Conservation (phyloP, 1,284 basidiomycete genomes). For the Trichosporon sp. region DNA sequence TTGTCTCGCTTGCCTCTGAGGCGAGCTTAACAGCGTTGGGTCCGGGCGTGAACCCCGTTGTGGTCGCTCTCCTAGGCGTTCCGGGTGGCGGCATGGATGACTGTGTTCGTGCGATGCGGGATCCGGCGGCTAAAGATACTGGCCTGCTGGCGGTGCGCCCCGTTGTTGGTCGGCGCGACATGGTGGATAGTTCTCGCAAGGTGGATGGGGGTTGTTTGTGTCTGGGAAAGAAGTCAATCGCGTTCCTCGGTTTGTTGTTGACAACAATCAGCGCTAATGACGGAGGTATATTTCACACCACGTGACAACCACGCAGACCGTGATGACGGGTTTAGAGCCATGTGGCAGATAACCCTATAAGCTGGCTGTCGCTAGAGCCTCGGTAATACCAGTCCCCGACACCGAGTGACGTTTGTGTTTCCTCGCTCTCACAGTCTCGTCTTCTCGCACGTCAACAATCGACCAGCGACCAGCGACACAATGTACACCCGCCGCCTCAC, state of each 20-base stretch:
- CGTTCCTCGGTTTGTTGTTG: conserved; percentile 19
- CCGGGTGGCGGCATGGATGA: conserved; percentile 6
- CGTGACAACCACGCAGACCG: neutral
- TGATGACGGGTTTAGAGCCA: conserved; percentile 1
- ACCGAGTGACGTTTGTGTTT: neutral
- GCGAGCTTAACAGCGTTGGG: conserved; percentile 21
- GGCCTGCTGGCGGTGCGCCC: conserved; percentile 34
- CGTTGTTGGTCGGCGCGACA: conserved; percentile 24
- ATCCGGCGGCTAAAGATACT: conserved; percentile 24
- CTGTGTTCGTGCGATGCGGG: conserved; percentile 11
- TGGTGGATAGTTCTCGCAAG: neutral
- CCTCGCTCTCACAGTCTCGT: neutral
- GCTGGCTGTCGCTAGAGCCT: neutral
- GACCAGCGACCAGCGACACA: neutral
- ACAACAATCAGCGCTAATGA: neutral
- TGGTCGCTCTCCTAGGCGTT: conserved; percentile 7
- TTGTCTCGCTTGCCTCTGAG: conserved; percentile 53
- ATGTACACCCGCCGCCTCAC: conserved; percentile 17
- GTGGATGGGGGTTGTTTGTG: conserved; percentile 12
- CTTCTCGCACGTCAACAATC: too few species aligned
- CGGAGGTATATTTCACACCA: conserved; percentile 3
- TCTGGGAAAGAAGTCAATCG: conserved; percentile 23
- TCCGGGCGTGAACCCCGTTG: neutral
- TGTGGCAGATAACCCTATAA: conserved; percentile 2
- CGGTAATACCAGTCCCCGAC: conserved; percentile 9